These are phyloP conservation scores for Hordeum pubiflorum DNA, from an alignment of 202 grass and related monocot species.

Conservation along the genomic window DNA sequence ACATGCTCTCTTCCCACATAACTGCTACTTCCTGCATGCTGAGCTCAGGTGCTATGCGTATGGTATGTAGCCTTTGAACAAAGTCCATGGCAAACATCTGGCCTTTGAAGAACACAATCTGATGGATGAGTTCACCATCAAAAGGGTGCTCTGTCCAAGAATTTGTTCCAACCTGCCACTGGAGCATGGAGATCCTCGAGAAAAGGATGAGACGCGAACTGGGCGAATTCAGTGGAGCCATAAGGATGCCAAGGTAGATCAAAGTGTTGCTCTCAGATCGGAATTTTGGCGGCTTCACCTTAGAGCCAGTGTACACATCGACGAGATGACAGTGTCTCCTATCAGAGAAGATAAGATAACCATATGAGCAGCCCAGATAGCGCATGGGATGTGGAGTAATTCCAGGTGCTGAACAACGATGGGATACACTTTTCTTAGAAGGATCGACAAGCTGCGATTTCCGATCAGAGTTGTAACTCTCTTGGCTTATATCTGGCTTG, in stretches of 20 bases:
- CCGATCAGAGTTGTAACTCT: background rate
- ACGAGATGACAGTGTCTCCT: slow-evolving; percentile 19
- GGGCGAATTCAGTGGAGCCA: slow-evolving; percentile 18
- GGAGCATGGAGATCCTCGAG: background rate
- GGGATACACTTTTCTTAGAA: slow-evolving; percentile 4
- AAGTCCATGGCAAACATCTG: slow-evolving; percentile 33
- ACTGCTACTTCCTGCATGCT: slow-evolving; percentile 25
- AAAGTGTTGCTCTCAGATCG: background rate
- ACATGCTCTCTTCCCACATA: background rate
- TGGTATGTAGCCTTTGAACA: slow-evolving; percentile 15
- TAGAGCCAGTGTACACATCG: slow-evolving; percentile 29
- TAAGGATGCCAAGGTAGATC: slow-evolving; percentile 24
- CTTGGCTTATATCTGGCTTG: background rate
- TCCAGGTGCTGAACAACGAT: background rate
- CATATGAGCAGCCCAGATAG: slow-evolving; percentile 49
- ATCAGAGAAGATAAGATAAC: slow-evolving; percentile 43
- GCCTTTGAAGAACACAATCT: slow-evolving; percentile 38
- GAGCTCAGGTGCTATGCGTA: slow-evolving; percentile 25
- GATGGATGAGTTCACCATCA: background rate
- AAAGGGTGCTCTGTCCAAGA: slow-evolving; percentile 19
- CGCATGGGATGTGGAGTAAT: background rate
- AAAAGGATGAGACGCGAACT: slow-evolving; percentile 24
- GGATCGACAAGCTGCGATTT: slow-evolving; percentile 26
- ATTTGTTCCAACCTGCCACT: slow-evolving; percentile 30
- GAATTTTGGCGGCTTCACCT: slow-evolving; percentile 27